Base-by-base conservation (phyloP, 441 rosid genomes). In the Gossypium schwendimanii region DNA sequence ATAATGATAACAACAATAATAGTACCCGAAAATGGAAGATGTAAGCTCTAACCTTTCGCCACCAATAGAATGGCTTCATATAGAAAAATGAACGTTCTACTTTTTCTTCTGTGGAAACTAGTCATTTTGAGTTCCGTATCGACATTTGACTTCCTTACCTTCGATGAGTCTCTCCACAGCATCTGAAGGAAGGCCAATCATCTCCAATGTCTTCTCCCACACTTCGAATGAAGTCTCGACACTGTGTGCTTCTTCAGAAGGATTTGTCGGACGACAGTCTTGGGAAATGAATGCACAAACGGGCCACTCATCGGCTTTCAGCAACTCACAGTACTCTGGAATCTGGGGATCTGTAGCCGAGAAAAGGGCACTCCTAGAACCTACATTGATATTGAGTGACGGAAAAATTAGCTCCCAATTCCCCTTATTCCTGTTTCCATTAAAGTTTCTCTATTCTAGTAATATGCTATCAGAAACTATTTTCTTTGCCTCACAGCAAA, bases 321-420 rank as follows among this genome's bases (percentile, higher is more conserved):
- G 78, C 65, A 85, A 76, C 69, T 92, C 97, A 71, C 98, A 91
- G 73, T 91, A 92, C 76, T 92, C 99, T 15, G 93, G 86, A 76
- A 94, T 76, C 86, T 91, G 97, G 80, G 97, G 97, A 85, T 92
- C 97, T 2, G 98, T 92, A 23, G 99, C 98, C 21, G 97, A 76
- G 83, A 94, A 92, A 18, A 94, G 94, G 12, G 96, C 62, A 76
- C 99, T 94, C 79, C 99, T 83, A 36, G 94, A 85, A 76, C 99
- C 94, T 87, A 78, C 69, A 78, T 71, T 14, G 24, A 28, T 39
- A 50, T 50, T 60, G 63, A 62, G 53, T 62, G 44, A 62, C 11
- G 36, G 20, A 12, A 26, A 68, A 52, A 53, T 28, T 53, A 33
- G 62, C 47, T 53, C 28, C 31, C 49, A 49, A 15, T 26, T 26